Base-by-base conservation (phyloP, 208 protist species). In the Trypanosoma vivax region DNA sequence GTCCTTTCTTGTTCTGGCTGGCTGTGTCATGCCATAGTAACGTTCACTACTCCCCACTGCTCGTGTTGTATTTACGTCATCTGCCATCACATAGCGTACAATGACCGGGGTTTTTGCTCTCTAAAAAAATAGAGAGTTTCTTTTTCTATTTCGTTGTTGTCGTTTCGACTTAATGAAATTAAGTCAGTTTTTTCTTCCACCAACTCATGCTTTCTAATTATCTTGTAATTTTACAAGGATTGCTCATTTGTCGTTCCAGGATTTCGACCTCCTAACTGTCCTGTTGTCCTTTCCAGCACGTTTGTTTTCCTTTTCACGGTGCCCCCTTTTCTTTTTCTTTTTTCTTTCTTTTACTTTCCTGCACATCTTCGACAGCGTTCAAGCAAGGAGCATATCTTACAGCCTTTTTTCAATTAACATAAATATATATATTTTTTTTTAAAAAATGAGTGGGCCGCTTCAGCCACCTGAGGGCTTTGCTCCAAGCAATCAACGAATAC, bases 361-460 rank as follows among this genome's bases (percentile, higher is more conserved):
- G 16, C n/a, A 18, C 14, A 4, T 24, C 25, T 19, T 43, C 25
- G 38, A 14, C n/a, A 27, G 4, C 5, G 19, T 43, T 7, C 25
- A 1, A 7, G 25, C 19, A 43, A 27, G 38, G 9, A 11, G 38
- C 38, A 43, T 35, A 27, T 55, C 25, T 14, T 23, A 50, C 19
- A 21, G 31, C 19, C 6, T 23, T 49, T 24, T 21, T 27, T 21
- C 24, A 28, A 19, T 2, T 62, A 5, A 50, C 29, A 29, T 30
- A 39, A 31, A 14, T 63, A 18, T 46, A 41, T 41, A 30, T 62
- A 13, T 45, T 33, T 18, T 31, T 31, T 29, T 45, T 37, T 16
- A 21, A 46, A 16, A 30, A 47, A 69, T 69, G 54, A 63, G 65
- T 65, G 70, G 61, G 18, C 52, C 70, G 37, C 73, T 70, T 30